Evolutionary conservation across 2,329 filamentous ascomycete genomes (phyloP).

Genomic region (Ophiostoma tasmaniense): DNA sequence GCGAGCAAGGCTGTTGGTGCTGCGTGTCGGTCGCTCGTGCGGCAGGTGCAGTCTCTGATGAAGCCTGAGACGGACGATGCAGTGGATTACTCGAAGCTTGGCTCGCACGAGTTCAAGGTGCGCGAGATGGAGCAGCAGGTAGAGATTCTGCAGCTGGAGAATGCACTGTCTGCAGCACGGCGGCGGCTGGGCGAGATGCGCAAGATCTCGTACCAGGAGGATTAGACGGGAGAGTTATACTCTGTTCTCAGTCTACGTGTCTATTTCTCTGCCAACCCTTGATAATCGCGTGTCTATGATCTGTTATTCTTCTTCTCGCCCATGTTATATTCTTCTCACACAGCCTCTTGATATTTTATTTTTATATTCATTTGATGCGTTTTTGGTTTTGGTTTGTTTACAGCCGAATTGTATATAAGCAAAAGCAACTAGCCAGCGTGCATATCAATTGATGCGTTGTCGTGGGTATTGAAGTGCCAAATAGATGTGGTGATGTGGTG

Average conservation of each 20-base stretch:
- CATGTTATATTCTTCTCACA: background rate
- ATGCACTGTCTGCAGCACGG: constrained; percentile 68
- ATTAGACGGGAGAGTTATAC: constrained; percentile 30
- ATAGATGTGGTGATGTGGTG: background rate
- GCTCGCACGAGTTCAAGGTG: constrained; percentile 95
- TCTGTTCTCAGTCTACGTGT: background rate
- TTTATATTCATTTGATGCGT: background rate
- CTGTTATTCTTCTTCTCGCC: background rate
- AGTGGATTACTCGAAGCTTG: constrained; percentile 81
- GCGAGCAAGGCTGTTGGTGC: constrained; percentile 88
- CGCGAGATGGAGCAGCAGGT: constrained; percentile 99
- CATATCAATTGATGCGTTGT: background rate
- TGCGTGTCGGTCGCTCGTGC: constrained; percentile 78
- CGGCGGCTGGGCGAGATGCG: constrained; percentile 91
- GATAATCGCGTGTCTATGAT: background rate
- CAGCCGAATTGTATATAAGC: constrained; percentile 2
- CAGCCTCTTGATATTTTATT: background rate
- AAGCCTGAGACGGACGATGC: constrained; percentile 75
- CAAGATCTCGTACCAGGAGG: constrained; percentile 89
- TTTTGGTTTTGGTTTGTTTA: background rate
- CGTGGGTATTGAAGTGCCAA: background rate
- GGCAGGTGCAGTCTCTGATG: constrained; percentile 92
- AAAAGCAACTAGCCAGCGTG: background rate
- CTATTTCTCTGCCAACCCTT: background rate
- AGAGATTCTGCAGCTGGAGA: constrained; percentile 93